Evolutionary conservation across 768 basidiomycete genomes (phyloP).

Genomic region (Lentinula lateritia): DNA sequence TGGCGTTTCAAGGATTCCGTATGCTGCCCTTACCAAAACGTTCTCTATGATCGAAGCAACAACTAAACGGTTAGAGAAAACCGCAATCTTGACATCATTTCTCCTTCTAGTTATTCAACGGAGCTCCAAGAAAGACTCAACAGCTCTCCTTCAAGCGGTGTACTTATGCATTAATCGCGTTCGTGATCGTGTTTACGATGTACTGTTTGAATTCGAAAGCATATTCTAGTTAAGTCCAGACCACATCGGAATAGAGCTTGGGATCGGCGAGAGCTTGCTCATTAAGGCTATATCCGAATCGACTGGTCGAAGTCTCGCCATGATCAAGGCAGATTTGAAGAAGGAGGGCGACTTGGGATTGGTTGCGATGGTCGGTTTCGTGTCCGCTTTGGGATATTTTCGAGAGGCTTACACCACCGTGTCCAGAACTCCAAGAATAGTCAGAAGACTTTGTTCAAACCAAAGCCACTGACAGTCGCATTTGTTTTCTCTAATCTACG

Average conservation of each 20-base stretch:
- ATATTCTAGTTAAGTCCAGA: slow-evolving; percentile 78
- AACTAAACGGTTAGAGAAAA: slow-evolving; percentile 93
- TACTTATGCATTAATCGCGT: slow-evolving; percentile 98
- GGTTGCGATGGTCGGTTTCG: slow-evolving; percentile 78
- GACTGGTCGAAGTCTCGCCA: slow-evolving; percentile 78
- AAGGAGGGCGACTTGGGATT: slow-evolving; percentile 93
- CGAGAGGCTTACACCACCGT: not conserved
- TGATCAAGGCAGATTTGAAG: slow-evolving; percentile 89
- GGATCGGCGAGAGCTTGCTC: slow-evolving; percentile 91
- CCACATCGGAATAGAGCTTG: slow-evolving; percentile 91
- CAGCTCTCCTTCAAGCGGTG: slow-evolving; percentile 79
- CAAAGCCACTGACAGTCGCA: slow-evolving; percentile 83
- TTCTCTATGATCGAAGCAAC: slow-evolving; percentile 91
- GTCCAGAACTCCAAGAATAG: slow-evolving; percentile 84
- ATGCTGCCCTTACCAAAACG: slow-evolving; percentile 84
- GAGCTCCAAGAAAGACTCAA: slow-evolving; percentile 67
- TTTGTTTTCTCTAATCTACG: slow-evolving; percentile 86
- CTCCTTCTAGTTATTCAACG: slow-evolving; percentile 85
- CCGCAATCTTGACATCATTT: slow-evolving; percentile 81
- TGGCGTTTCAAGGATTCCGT: slow-evolving; percentile 66
- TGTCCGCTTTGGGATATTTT: not conserved
- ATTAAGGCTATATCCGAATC: slow-evolving; percentile 95
- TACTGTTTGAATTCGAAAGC: not conserved
- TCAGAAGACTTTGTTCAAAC: slow-evolving; percentile 92
- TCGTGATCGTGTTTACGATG: slow-evolving; percentile 18